Percentiles rank a stretch among this genome's conserved stretches.
phyloP scores from a whole-genome alignment of 2,329 filamentous ascomycete species.

The Periconia digitata region DNA sequence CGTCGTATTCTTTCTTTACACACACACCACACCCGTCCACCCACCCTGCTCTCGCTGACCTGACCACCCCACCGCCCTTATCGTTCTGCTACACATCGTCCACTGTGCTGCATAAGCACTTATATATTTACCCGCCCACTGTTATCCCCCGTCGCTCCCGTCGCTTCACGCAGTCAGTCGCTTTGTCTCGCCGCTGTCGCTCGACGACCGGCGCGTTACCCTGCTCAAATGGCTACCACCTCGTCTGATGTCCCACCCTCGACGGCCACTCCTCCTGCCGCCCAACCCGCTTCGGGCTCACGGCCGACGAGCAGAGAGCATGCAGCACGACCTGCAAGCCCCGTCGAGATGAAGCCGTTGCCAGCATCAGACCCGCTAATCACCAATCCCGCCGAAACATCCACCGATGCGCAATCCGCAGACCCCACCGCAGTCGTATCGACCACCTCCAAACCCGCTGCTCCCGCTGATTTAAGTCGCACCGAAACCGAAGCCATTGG shows the following conservation, averaged over 20 bases:
- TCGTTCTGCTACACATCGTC: not conserved
- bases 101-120: constrained; percentile 1
- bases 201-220: constrained; percentile 16
- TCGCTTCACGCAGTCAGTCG: constrained; percentile 21
- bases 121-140: not conserved
- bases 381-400: constrained; percentile 12
- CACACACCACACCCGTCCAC: not conserved
- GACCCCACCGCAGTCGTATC: constrained; percentile 13
- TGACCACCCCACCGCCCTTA: constrained; percentile 6
- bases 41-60: constrained; percentile 1
- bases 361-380: constrained; percentile 22
- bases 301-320: constrained; percentile 23
- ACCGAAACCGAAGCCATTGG: constrained; percentile 50
- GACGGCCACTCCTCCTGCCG: constrained; percentile 20
- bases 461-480: constrained; percentile 36
- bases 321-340: constrained; percentile 25
- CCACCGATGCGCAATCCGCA: constrained; percentile 14
- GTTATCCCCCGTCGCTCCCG: constrained; percentile 2
- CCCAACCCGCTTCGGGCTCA: constrained; percentile 24
- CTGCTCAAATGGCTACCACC: constrained; percentile 34
- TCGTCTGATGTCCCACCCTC: constrained; percentile 24
- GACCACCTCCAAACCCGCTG: constrained; percentile 20
- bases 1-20: not conserved
- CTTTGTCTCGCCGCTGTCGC: constrained; percentile 20
- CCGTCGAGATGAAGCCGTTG: constrained; percentile 40